Percentiles rank a stretch among this genome's conserved stretches.
Conservation (phyloP, 495 filamentous ascomycete species). For the Echria macrotheca region DNA sequence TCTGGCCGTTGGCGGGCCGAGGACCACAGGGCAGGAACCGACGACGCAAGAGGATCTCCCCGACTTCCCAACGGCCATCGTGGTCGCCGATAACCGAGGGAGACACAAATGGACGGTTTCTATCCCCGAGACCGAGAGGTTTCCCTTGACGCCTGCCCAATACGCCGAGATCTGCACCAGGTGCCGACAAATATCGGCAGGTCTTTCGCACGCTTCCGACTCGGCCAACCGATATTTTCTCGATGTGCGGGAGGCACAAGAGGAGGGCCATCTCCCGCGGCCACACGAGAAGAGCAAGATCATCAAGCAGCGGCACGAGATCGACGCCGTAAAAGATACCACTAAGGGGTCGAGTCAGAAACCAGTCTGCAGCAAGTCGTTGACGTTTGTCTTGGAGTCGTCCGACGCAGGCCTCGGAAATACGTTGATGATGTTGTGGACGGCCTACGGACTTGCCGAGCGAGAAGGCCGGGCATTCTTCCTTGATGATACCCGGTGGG, state of each 20-base stretch:
- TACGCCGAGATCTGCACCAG: constrained; percentile 58
- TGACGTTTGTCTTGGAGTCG: constrained; percentile 68
- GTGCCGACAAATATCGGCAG: constrained; percentile 47
- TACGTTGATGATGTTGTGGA: constrained; percentile 67
- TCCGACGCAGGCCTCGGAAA: constrained; percentile 62
- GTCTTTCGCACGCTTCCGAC: constrained; percentile 52
- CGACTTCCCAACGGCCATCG: constrained; percentile 52
- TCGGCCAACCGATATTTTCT: constrained; percentile 57
- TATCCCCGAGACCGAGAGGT: constrained; percentile 53
- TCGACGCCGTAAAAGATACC: constrained; percentile 34
- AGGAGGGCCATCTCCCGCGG: constrained; percentile 48
- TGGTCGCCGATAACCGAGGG: constrained; percentile 52
- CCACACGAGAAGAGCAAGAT: constrained; percentile 16
- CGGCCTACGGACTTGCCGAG: constrained; percentile 66
- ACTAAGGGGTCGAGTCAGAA: no score
- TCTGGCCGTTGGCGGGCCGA: constrained; percentile 28
- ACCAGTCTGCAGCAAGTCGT: constrained; percentile 55
- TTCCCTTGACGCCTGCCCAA: constrained; percentile 53
- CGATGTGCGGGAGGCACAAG: constrained; percentile 59
- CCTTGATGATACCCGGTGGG: constrained; percentile 70
- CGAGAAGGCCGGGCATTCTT: constrained; percentile 67
- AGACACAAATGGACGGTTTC: constrained; percentile 63
- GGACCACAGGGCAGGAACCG: constrained; percentile 39
- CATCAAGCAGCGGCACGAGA: constrained; percentile 20
- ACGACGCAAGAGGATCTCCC: constrained; percentile 47